A percentile compares a stretch with the other conserved stretches of the same genome.
These are phyloP conservation scores for Suillus sp. DNA, from an alignment of 768 basidiomycete genomes.

Conservation along the genomic window DNA sequence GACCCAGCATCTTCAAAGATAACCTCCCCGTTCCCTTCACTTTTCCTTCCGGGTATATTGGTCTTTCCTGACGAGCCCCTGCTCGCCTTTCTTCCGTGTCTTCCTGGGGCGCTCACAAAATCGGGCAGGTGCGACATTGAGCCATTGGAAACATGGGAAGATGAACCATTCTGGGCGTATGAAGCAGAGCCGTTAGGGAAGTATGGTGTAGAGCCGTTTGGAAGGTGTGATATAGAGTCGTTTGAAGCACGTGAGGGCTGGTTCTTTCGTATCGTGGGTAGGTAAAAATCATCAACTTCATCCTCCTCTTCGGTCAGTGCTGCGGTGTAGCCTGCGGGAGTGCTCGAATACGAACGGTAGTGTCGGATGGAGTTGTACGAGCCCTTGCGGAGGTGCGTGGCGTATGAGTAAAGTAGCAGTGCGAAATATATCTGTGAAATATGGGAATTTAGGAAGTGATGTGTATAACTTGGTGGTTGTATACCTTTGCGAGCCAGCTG, in stretches of 20 bases:
- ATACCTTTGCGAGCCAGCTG: slow-evolving; percentile 89
- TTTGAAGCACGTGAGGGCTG: slow-evolving; percentile 12
- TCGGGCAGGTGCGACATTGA: slow-evolving; percentile 61
- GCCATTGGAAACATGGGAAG: slow-evolving; percentile 30
- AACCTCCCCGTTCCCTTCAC: slow-evolving; percentile 52
- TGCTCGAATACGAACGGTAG: slow-evolving; percentile 26
- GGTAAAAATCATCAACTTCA: slow-evolving; percentile 68
- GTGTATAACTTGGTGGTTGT: slow-evolving; percentile 19
- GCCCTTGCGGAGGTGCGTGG: slow-evolving; percentile 87
- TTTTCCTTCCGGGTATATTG: slow-evolving; percentile 37
- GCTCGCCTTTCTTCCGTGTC: slow-evolving; percentile 30
- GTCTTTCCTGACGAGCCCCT: slow-evolving; percentile 28
- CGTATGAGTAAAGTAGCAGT: slow-evolving; percentile 88
- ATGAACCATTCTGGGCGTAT: not conserved
- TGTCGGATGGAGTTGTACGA: slow-evolving; percentile 80
- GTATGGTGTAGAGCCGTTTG: slow-evolving; percentile 2
- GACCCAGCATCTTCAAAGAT: slow-evolving; percentile 49
- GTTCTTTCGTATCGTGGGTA: slow-evolving; percentile 56
- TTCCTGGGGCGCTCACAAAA: slow-evolving; percentile 58
- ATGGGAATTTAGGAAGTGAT: not conserved
- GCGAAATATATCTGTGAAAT: slow-evolving; percentile 85
- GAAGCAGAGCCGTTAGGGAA: slow-evolving; percentile 1
- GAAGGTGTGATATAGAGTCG: slow-evolving; percentile 6
- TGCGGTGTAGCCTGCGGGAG: slow-evolving; percentile 28
- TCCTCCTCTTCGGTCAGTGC: slow-evolving; percentile 57